Evolutionary conservation across 2,329 filamentous ascomycete genomes (phyloP), one percentile per base, ranked within the genome.

Genomic region (Atkinsonella texensis): DNA sequence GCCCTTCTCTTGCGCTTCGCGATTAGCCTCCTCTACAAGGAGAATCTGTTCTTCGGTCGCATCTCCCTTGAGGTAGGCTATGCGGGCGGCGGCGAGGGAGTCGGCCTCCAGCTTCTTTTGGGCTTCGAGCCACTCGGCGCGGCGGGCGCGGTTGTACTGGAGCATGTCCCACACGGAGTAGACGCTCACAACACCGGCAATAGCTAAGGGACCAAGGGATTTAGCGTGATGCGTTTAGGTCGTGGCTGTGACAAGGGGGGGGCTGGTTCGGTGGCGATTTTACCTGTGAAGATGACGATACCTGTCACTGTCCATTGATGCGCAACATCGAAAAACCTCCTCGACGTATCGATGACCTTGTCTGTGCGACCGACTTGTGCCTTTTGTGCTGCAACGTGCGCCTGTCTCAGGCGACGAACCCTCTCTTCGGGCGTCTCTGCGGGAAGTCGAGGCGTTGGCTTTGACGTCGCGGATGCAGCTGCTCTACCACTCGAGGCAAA

Each of bases 341-440:
- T 65, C 52, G 74, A 72, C 33, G 58, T 62, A 53, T 71, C 70
- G 49, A 81, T 66, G 41, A 79, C 51, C 50, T 66, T 68, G 62
- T 82, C 79, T 52, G 77, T 65, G 54, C 63, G 67, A 56, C 77
- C 81, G 46, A 78, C 65, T 60, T 75, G 69, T 20, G 81, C 77
- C 58, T 76, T 73, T 66, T 79, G 79, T 45, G 83, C 81, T n/a
- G 80, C 80, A 53, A 81, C 73, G 63, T 85, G 82, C 55, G 83
- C 81, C 45, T 81, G 81, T 50, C 84, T 75, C 60, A 88, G 70
- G 54, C 84, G 75, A 56, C 80, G 76, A 38, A 88, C 84, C 59
- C 83, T 81, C 69, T 87, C 78, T 64, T 81, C 80, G 48, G 84
- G 78, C 1, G 83, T 84, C 69, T 88, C 84, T 55, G 70, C 65